Evolutionary conservation across 805 yeast genomes (phyloP).

Genomic region (Suhomyces xylopsoci): DNA sequence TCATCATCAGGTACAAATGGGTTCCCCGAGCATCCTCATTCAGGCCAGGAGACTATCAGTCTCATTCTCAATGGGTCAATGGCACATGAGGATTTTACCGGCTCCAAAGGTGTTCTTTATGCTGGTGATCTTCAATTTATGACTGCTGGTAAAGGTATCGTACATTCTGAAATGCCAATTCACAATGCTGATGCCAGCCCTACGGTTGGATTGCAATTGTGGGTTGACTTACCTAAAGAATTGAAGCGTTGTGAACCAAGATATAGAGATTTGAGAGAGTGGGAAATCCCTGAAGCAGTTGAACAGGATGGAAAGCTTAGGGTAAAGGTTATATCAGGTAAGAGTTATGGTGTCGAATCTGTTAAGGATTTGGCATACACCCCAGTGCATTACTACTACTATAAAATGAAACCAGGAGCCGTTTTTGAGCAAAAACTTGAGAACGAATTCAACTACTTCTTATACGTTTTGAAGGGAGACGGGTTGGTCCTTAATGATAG

Average conservation of each 20-base stretch:
- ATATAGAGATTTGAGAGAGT: slow-evolving; percentile 69
- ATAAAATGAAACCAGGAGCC: slow-evolving; percentile 62
- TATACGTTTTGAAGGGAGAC: slow-evolving; percentile 65
- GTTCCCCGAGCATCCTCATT: slow-evolving; percentile 81
- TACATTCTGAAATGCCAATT: slow-evolving; percentile 85
- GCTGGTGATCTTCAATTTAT: slow-evolving; percentile 89
- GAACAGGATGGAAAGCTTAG: slow-evolving; percentile 60
- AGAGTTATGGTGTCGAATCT: slow-evolving; percentile 71
- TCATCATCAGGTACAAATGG: slow-evolving; percentile 57
- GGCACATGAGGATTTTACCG: slow-evolving; percentile 86
- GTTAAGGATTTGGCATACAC: slow-evolving; percentile 75
- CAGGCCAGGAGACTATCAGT: slow-evolving; percentile 81
- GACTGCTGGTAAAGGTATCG: slow-evolving; percentile 90
- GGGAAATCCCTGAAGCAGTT: slow-evolving; percentile 67
- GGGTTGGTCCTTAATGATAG: slow-evolving; percentile 44
- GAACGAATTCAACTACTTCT: slow-evolving; percentile 60
- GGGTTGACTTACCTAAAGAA: slow-evolving; percentile 78
- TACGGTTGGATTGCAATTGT: slow-evolving; percentile 70
- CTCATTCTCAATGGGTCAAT: slow-evolving; percentile 61
- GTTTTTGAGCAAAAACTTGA: slow-evolving; percentile 59
- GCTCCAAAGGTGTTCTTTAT: slow-evolving; percentile 69
- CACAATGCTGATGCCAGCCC: slow-evolving; percentile 43
- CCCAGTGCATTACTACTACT: slow-evolving; percentile 73
- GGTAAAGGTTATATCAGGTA: slow-evolving; percentile 76
- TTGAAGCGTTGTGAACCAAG: slow-evolving; percentile 66